Evolutionary conservation across 352 stramenopile species (phyloP).

Genomic region (Pythium biforme): DNA sequence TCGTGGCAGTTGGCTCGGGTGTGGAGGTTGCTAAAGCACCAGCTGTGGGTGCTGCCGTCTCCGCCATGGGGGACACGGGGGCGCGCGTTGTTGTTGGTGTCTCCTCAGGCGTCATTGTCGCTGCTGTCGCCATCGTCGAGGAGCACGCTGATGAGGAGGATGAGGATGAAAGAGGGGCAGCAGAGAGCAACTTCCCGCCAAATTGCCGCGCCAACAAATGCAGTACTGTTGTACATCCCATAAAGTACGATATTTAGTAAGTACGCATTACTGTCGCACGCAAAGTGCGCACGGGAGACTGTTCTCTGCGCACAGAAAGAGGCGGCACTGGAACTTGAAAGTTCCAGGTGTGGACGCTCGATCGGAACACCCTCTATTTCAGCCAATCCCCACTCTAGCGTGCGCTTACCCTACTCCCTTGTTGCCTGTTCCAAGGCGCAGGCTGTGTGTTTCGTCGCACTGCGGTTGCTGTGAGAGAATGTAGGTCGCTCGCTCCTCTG

Average conservation of each 20-base stretch:
- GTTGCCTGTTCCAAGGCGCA: neutral
- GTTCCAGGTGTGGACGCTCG: too few relatives aligned
- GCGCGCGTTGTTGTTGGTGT: neutral
- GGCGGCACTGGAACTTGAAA: too few relatives aligned
- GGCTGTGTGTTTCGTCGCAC: neutral
- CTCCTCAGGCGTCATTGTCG: neutral
- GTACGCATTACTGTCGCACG: neutral
- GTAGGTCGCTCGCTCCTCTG: neutral
- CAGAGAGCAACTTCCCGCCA: slow-evolving; percentile 24
- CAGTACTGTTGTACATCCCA: neutral
- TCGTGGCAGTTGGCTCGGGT: neutral
- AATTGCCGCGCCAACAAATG: slow-evolving; percentile 9
- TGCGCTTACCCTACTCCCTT: too few relatives aligned
- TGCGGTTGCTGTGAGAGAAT: neutral
- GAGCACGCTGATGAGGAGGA: neutral
- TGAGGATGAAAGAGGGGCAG: neutral
- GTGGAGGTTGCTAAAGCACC: neutral
- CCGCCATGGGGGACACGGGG: neutral
- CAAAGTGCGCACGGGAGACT: slow-evolving; percentile 3
- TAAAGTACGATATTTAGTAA: neutral
- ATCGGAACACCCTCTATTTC: too few relatives aligned
- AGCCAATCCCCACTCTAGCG: neutral
- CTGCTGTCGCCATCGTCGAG: slow-evolving; percentile 3
- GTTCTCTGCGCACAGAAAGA: too few relatives aligned
- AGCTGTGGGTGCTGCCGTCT: neutral